A percentile compares a stretch with the other conserved stretches of the same genome.
Evolutionary conservation across 352 stramenopile genomes (phyloP).

Genomic region (Globisporangium middletonii): DNA sequence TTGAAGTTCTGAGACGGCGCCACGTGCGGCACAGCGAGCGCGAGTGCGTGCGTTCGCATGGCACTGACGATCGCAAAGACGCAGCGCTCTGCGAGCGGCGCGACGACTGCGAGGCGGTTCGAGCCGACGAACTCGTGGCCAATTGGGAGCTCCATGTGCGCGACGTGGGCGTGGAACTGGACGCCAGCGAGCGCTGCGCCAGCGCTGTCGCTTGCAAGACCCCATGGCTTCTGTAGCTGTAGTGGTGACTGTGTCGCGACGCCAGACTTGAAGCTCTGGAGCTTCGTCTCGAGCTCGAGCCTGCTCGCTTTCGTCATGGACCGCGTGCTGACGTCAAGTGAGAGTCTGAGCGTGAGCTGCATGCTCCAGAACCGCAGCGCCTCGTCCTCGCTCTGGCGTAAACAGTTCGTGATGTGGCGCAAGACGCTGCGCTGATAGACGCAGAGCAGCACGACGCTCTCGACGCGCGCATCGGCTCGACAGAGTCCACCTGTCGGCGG

Average conservation of each 20-base stretch:
- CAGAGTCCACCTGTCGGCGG: not conserved
- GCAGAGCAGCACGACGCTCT: constrained; percentile 30
- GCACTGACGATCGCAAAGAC: constrained; percentile 39
- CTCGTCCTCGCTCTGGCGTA: constrained; percentile 14
- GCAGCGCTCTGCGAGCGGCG: constrained; percentile 47
- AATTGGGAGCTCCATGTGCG: constrained; percentile 33
- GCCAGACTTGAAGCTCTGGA: constrained; percentile 4
- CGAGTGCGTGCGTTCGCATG: constrained; percentile 22
- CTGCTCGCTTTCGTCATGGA: constrained; percentile 3
- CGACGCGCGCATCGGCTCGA: constrained; percentile 4
- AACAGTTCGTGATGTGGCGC: constrained; percentile 12
- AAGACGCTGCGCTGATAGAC: constrained; percentile 15
- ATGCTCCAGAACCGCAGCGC: constrained; percentile 35
- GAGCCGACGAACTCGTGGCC: constrained; percentile 46
- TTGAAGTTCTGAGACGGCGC: constrained; percentile 1
- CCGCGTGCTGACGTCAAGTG: not conserved
- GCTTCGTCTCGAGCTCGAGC: constrained; percentile 2
- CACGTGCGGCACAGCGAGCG: constrained; percentile 23
- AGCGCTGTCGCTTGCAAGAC: not conserved
- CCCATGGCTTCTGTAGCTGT: not conserved
- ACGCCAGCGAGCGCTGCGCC: constrained; percentile 3
- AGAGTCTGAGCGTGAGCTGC: constrained; percentile 27
- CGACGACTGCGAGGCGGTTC: constrained; percentile 24
- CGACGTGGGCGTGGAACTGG: constrained; percentile 21
- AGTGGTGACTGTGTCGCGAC: not conserved